Conservation (phyloP, 495 filamentous ascomycete species). For the Penicillium tannophilum region DNA sequence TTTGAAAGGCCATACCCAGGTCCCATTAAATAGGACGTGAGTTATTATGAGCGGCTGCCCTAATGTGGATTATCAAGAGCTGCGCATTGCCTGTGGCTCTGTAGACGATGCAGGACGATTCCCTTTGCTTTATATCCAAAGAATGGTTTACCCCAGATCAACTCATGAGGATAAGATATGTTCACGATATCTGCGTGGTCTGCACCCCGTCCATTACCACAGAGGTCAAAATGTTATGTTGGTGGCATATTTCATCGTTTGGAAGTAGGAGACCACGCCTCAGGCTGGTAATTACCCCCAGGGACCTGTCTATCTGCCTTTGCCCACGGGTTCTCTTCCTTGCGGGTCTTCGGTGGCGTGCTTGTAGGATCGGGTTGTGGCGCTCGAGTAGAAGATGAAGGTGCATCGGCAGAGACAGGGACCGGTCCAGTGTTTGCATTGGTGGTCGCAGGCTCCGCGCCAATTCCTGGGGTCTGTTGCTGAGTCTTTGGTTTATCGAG, state of each 20-base stretch:
- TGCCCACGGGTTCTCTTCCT: conserved; percentile 64
- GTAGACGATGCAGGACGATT: not conserved
- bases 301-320: conserved; percentile 46
- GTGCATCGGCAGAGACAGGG: not conserved
- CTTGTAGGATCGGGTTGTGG: conserved; percentile 12
- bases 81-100: not conserved
- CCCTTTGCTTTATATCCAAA: not conserved
- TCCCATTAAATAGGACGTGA: not conserved
- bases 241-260: conserved; percentile 30
- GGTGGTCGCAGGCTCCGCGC: conserved; percentile 21
- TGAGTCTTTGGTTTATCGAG: conserved; percentile 58
- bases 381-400: conserved; percentile 3
- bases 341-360: conserved; percentile 24
- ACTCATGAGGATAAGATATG: not conserved
- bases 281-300: conserved; percentile 76
- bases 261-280: conserved; percentile 61
- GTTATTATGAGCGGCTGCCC: not conserved
- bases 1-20: not conserved
- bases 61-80: not conserved
- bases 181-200: not conserved
- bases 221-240: not conserved
- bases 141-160: not conserved
- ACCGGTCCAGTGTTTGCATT: conserved; percentile 1
- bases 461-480: conserved; percentile 43
- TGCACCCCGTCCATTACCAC: not conserved